phyloP scores from a whole-genome alignment of 768 basidiomycete species.

The Cystobasidium ongulense region DNA sequence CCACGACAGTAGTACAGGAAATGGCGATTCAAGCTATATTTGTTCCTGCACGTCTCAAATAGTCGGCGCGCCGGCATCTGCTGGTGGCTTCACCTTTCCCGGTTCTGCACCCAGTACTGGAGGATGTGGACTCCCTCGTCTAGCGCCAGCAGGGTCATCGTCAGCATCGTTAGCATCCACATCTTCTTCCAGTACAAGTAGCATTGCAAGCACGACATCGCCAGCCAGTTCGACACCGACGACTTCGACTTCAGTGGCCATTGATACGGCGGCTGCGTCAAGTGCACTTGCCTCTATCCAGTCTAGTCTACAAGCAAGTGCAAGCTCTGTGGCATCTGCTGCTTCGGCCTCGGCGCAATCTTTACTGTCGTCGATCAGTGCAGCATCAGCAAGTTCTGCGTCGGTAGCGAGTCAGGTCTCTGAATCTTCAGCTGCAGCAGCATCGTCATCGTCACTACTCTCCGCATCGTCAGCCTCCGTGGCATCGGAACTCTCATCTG shows the following conservation, averaged over 20 bases:
- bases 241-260: neutral
- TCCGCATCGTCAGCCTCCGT: neutral
- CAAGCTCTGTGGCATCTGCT: neutral
- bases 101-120: conserved; percentile 15
- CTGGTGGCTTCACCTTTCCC: conserved; percentile 17
- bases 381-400: neutral
- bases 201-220: neutral
- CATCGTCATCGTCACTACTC: neutral
- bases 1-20: neutral
- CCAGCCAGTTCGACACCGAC: neutral
- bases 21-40: conserved; percentile 10
- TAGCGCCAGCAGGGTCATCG: neutral
- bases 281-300: conserved; percentile 7
- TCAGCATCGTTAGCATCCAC: neutral
- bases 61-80: neutral
- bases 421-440: neutral
- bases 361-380: neutral
- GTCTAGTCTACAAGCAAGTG: conserved; percentile 12
- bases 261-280: conserved; percentile 6
- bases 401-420: neutral
- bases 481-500: neutral
- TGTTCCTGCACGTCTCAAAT: conserved; percentile 5
- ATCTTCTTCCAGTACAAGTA: neutral
- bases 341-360: conserved; percentile 13
- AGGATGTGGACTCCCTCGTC: conserved; percentile 10